Conservation (phyloP, 2,329 filamentous ascomycete species). For the Elsinoe fawcettii region DNA sequence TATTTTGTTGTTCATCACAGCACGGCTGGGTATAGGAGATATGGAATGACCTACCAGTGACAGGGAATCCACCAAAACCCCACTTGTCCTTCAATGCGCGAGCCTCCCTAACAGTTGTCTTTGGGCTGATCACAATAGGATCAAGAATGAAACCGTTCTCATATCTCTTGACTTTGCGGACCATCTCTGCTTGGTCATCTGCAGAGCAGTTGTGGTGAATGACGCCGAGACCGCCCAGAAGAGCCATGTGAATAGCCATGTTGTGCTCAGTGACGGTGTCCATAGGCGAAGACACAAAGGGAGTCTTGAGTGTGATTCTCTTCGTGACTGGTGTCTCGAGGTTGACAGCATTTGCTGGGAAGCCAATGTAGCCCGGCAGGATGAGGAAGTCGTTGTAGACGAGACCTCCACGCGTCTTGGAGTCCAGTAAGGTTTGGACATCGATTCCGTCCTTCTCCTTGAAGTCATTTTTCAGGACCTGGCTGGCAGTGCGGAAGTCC, state of each 20-base stretch:
- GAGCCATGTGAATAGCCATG: conserved; percentile 97
- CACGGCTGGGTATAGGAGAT: conserved; percentile 27
- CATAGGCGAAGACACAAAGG: conserved; percentile 97
- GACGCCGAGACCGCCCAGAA: conserved; percentile 81
- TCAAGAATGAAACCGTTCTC: conserved; percentile 99
- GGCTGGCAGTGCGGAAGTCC: conserved; percentile 67
- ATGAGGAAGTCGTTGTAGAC: conserved; percentile 99
- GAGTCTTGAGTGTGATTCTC: conserved; percentile 91
- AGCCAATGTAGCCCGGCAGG: conserved; percentile 94
- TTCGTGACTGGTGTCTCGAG: conserved; percentile 92
- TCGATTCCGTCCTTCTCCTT: conserved; percentile 75
- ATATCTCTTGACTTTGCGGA: conserved; percentile 96
- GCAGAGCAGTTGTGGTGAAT: conserved; percentile 99
- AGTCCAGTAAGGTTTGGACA: conserved; percentile 79
- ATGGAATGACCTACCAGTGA: conserved; percentile 69
- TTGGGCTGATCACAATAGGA: conserved; percentile 80
- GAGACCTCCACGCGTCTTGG: conserved; percentile 82
- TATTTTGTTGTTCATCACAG: conserved; percentile 67
- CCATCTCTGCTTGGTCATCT: conserved; percentile 96
- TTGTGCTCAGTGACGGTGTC: conserved; percentile 99
- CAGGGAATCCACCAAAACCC: conserved; percentile 97
- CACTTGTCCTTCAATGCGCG: conserved; percentile 93
- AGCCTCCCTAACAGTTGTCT: conserved; percentile 83
- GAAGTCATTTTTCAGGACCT: conserved; percentile 72
- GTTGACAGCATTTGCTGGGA: conserved; percentile 78